Conservation (phyloP, 495 filamentous ascomycete species). For the Achaetomiella virescens region DNA sequence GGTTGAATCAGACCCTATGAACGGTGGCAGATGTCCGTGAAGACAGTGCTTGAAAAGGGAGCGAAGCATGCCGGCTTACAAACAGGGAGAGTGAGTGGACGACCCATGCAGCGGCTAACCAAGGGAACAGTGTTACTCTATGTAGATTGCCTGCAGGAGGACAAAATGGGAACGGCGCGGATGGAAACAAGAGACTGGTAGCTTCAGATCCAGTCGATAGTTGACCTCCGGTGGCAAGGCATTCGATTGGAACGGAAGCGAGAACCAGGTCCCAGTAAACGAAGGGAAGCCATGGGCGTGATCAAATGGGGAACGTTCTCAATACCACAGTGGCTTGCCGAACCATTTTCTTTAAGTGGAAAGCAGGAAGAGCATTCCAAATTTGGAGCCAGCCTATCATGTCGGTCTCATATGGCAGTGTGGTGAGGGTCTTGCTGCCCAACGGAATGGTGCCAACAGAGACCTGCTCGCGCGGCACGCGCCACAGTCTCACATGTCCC, state of each 20-base stretch:
- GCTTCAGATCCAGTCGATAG: background rate
- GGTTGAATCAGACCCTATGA: no score
- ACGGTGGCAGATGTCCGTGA: no score
- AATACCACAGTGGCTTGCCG: background rate
- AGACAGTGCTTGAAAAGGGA: no score
- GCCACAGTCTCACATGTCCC: background rate
- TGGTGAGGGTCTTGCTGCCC: conserved; percentile 10
- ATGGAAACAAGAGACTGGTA: background rate
- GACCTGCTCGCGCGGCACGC: background rate
- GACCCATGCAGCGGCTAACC: background rate
- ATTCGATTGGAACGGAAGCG: background rate
- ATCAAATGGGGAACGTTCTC: no score
- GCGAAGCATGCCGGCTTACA: no score
- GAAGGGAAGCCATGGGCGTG: background rate
- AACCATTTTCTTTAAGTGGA: background rate
- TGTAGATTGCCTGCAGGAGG: background rate
- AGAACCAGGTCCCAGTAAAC: background rate
- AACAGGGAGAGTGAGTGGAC: background rate
- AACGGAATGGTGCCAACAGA: conserved; percentile 13
- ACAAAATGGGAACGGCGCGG: background rate
- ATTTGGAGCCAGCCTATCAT: conserved; percentile 9
- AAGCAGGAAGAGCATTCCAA: background rate
- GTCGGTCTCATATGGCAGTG: background rate
- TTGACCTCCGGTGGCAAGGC: background rate
- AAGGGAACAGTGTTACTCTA: background rate